Percentiles rank a stretch among this genome's conserved stretches.
Conservation (phyloP, 2,329 filamentous ascomycete genomes). For the Microcyclosporella mali region DNA sequence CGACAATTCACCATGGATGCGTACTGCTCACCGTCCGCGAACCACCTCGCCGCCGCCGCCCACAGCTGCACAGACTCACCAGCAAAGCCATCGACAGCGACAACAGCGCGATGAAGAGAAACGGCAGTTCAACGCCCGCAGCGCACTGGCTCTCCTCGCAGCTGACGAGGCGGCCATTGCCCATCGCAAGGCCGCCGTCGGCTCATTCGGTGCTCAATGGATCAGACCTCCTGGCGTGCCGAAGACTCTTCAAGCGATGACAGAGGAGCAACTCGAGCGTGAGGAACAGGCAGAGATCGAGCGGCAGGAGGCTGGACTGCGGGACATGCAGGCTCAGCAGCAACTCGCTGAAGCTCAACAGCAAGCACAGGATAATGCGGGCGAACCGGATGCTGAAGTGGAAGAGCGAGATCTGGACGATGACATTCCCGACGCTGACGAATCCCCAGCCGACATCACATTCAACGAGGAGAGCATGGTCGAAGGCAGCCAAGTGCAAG, state of each 20-base stretch:
- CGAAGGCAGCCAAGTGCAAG: conserved; percentile 39
- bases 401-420: conserved; percentile 44
- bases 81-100: conserved; percentile 25
- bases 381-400: conserved; percentile 39
- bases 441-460: conserved; percentile 43
- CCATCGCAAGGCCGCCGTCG: conserved; percentile 71
- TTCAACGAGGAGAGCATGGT: conserved; percentile 46
- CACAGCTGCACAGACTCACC: conserved; percentile 18
- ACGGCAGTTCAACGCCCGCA: conserved; percentile 38
- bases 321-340: conserved; percentile 60
- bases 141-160: conserved; percentile 62
- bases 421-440: conserved; percentile 60
- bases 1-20: conserved; percentile 23
- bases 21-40: conserved; percentile 21
- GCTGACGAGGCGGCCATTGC: conserved; percentile 72
- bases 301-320: conserved; percentile 61
- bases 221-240: conserved; percentile 79
- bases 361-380: conserved; percentile 37
- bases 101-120: conserved; percentile 30
- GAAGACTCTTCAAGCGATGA: conserved; percentile 85
- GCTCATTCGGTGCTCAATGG: conserved; percentile 84
- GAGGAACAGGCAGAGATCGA: conserved; percentile 76
- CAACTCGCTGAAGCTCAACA: conserved; percentile 53
- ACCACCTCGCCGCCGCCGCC: conserved; percentile 23
- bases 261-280: conserved; percentile 81